phyloP scores from a whole-genome alignment of 2,329 filamentous ascomycete species.

The Biscogniauxia mediterranea region DNA sequence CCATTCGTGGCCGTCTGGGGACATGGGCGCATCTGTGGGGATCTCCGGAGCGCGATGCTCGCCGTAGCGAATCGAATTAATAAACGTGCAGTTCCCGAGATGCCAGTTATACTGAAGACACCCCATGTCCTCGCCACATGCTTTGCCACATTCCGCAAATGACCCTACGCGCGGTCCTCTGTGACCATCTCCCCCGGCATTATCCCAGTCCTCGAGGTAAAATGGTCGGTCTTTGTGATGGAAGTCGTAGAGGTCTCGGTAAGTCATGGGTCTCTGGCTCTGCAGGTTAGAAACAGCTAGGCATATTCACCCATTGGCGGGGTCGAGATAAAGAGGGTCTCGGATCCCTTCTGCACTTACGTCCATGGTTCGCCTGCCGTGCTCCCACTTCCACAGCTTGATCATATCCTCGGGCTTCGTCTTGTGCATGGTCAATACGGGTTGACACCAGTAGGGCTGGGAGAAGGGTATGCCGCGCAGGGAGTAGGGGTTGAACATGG shows the following conservation, averaged over 20 bases:
- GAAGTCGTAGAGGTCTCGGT: constrained; percentile 38
- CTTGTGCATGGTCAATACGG: constrained; percentile 49
- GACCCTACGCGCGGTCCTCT: constrained; percentile 5
- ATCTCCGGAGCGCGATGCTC: constrained; percentile 8
- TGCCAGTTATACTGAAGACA: constrained; percentile 25
- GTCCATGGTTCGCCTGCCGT: constrained; percentile 29
- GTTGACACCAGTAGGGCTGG: constrained; percentile 49
- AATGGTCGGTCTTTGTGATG: constrained; percentile 23
- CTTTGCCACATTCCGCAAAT: constrained; percentile 17
- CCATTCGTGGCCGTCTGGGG: not conserved
- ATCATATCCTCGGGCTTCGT: constrained; percentile 46
- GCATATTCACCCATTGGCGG: not conserved
- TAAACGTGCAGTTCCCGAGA: constrained; percentile 20
- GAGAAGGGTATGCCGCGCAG: constrained; percentile 48
- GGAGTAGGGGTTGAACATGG: constrained; percentile 50
- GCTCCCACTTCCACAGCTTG: constrained; percentile 47
- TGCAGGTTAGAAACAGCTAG: not conserved
- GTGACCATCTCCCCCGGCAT: constrained; percentile 6
- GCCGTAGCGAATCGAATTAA: constrained; percentile 16
- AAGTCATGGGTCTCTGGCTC: constrained; percentile 36
- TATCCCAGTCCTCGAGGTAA: constrained; percentile 8
- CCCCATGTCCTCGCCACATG: constrained; percentile 16
- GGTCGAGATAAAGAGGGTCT: not conserved
- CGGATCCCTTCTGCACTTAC: constrained; percentile 25
- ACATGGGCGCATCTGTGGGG: not conserved